These are phyloP conservation scores for Cryptococcus sp. DNA, from an alignment of 1,284 basidiomycete genomes.

Conservation along the genomic window DNA sequence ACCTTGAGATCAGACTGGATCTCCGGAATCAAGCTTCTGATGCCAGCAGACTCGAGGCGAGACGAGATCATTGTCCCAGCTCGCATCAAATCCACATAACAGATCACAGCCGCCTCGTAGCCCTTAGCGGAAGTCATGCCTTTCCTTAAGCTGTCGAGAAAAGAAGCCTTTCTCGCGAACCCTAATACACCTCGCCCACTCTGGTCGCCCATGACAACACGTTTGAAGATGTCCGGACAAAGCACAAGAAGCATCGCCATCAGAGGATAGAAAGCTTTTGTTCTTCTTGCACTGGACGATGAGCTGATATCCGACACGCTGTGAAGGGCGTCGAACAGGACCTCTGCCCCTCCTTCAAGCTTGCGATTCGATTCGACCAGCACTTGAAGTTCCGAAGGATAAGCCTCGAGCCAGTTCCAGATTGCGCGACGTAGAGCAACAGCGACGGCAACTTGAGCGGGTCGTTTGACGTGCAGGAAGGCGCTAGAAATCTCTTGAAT, in stretches of 20 bases:
- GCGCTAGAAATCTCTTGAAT: slow-evolving; percentile 73
- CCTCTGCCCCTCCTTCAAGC: slow-evolving; percentile 77
- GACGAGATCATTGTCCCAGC: slow-evolving; percentile 71
- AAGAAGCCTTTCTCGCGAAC: slow-evolving; percentile 53
- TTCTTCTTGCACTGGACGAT: slow-evolving; percentile 43
- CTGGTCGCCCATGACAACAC: slow-evolving; percentile 51
- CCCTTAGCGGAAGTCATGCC: slow-evolving; percentile 37
- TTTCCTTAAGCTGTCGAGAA: slow-evolving; percentile 53
- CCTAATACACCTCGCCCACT: slow-evolving; percentile 34
- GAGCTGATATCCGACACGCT: slow-evolving; percentile 58
- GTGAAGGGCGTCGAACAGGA: slow-evolving; percentile 76
- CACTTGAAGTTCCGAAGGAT: slow-evolving; percentile 77
- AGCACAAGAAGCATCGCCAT: slow-evolving; percentile 75
- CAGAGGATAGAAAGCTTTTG: slow-evolving; percentile 73
- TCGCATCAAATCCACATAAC: slow-evolving; percentile 77
- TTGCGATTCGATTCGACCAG: slow-evolving; percentile 64
- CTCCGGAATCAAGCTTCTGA: slow-evolving; percentile 68
- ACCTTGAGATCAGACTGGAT: slow-evolving; percentile 75
- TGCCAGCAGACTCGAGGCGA: slow-evolving; percentile 59
- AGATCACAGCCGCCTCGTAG: slow-evolving; percentile 56
- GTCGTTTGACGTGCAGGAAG: slow-evolving; percentile 78
- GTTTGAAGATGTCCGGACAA: slow-evolving; percentile 70
- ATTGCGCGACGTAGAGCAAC: slow-evolving; percentile 74
- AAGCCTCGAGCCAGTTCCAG: slow-evolving; percentile 89
- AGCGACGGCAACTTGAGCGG: slow-evolving; percentile 72